phyloP scores from a whole-genome alignment of 106 monocot species.

The Xerophyta viscosa region DNA sequence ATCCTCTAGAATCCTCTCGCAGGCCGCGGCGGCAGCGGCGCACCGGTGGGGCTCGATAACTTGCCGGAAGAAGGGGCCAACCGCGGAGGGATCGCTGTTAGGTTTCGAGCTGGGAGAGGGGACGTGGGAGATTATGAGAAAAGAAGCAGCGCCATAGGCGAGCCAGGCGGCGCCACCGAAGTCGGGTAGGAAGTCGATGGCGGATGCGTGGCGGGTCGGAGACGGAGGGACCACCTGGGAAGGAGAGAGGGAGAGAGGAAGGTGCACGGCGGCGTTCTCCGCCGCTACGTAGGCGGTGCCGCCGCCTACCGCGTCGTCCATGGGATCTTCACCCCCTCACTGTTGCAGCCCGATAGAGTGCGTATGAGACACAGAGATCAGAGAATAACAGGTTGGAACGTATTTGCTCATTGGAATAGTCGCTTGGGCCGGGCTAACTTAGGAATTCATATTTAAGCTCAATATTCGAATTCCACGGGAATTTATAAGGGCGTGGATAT shows the following conservation, averaged over 20 bases:
- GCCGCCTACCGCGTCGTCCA: not conserved
- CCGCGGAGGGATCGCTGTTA: slow-evolving; percentile 5
- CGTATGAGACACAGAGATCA: too few species aligned
- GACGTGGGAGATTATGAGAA: slow-evolving; percentile 70
- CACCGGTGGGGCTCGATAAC: slow-evolving; percentile 48
- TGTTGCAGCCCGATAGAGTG: too few species aligned
- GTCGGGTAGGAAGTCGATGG: slow-evolving; percentile 72
- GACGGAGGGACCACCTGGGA: slow-evolving; percentile 47
- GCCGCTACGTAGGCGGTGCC: slow-evolving; percentile 5
- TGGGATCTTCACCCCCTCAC: too few species aligned
- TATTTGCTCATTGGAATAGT: too few species aligned
- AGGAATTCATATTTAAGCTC: too few species aligned
- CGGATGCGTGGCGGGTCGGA: slow-evolving; percentile 47
- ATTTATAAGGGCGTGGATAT: too few species aligned
- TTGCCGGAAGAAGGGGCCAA: slow-evolving; percentile 67
- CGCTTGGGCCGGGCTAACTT: too few species aligned
- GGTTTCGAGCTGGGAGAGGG: slow-evolving; percentile 37
- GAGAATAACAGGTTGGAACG: too few species aligned
- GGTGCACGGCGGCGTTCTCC: not conserved
- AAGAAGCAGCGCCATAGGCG: slow-evolving; percentile 68
- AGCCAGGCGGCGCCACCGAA: slow-evolving; percentile 82
- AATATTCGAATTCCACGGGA: too few species aligned
- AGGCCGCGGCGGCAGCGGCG: not conserved
- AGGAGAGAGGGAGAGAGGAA: slow-evolving; percentile 25
- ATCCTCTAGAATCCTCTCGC: not conserved